Conservation (phyloP, 495 filamentous ascomycete genomes). For the Entonaema liquescens region DNA sequence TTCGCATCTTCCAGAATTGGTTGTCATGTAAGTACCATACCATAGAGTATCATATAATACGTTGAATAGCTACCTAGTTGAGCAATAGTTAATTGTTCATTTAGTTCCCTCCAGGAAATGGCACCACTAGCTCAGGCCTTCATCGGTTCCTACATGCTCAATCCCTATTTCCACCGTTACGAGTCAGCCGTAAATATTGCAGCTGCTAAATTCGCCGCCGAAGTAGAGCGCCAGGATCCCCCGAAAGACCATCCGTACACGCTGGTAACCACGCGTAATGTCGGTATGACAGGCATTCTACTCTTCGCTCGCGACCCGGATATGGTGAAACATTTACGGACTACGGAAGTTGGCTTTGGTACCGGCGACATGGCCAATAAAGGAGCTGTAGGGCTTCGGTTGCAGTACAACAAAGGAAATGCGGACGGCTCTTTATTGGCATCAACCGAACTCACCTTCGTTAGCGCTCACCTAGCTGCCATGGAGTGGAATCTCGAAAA, state of each 20-base stretch:
- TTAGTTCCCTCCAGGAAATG: constrained; percentile 83
- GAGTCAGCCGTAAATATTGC: constrained; percentile 74
- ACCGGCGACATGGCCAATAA: constrained; percentile 92
- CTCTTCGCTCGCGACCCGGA: constrained; percentile 72
- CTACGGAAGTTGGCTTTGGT: constrained; percentile 82
- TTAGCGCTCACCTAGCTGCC: constrained; percentile 88
- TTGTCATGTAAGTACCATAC: constrained; percentile 63
- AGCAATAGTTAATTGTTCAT: background rate
- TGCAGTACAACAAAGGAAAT: constrained; percentile 59
- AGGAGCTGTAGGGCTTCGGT: constrained; percentile 81
- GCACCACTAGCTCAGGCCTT: constrained; percentile 85
- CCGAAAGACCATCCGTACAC: constrained; percentile 53
- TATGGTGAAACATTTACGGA: constrained; percentile 67
- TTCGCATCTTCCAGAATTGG: constrained; percentile 66
- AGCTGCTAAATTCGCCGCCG: constrained; percentile 46
- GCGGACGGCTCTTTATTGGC: constrained; percentile 21
- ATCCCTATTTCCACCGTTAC: constrained; percentile 76
- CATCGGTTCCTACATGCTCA: constrained; percentile 82
- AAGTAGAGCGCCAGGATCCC: constrained; percentile 22
- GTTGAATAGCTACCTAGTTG: background rate
- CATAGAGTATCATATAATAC: background rate
- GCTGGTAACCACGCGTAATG: constrained; percentile 66
- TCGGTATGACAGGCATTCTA: constrained; percentile 90
- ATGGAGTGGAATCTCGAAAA: constrained; percentile 76
- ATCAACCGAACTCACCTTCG: constrained; percentile 76